Evolutionary conservation across 2,329 filamentous ascomycete species (phyloP), one percentile per base, ranked within the genome.

Genomic region (Scytalidium lignicola): DNA sequence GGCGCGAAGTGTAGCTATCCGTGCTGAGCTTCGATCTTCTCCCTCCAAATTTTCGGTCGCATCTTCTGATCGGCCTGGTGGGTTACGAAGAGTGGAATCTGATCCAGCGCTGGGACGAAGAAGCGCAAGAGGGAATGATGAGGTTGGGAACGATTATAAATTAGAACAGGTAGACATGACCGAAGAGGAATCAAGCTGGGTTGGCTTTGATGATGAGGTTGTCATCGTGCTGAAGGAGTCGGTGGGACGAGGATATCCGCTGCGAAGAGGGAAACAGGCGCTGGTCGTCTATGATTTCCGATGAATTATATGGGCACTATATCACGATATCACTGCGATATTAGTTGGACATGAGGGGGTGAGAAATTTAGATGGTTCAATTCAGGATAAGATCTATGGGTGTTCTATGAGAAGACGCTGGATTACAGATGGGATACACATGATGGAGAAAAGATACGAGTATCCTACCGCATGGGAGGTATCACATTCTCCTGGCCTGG

Each of bases 141-240:
- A n/a, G n/a, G n/a, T n/a, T n/a, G n/a, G n/a, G n/a, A n/a, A 28
- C 26, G 26, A 13, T 28, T 7, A 13, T 28, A 7, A 7, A 37
- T 37, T 37, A n/a, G 12, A 17, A n/a, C 32, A 37, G n/a, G 15
- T 13, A 37, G 32, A 37, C 15, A 71, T 13, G 66, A 69, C 3
- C 64, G 74, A 4, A 75, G 70, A 37, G 67, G 32, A 74, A 52
- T 37, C 32, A n/a, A 75, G 76, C 12, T 85, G 80, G 74, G 73
- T 88, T 15, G 83, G 82, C 0, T 89, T 88, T 62, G 83, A 88
- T 62, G 85, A 88, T 43, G 83, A 88, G 62, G 79, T 82, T 55
- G 82, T 88, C 12, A 76, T 88, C 54, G 73, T 88, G 41, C 67
- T 87, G 52, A 76, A 79, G 47, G 82, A 86, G 62, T 74, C 73